A percentile compares a stretch with the other conserved stretches of the same genome.
phyloP scores from a whole-genome alignment of 78 protist genomes.

The Tieghemostelium lacteum region DNA sequence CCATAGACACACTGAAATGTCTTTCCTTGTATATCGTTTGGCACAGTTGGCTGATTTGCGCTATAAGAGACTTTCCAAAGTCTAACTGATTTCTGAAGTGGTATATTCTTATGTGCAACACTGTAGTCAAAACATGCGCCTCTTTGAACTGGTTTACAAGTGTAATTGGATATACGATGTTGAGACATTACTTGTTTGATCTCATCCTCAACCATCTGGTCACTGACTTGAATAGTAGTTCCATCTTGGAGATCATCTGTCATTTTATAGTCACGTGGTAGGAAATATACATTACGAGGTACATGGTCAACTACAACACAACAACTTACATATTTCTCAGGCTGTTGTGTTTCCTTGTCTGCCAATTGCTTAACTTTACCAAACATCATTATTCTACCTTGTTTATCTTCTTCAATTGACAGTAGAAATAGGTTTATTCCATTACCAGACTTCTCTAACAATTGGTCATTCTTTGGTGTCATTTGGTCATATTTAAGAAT shows the following conservation, averaged over 20 bases:
- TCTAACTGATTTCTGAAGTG: not conserved
- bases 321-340: conserved; percentile 2
- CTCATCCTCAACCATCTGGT: conserved; percentile 4
- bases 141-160: conserved; percentile 16
- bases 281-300: conserved; percentile 54
- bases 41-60: not conserved
- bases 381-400: conserved; percentile 53
- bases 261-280: conserved; percentile 61
- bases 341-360: not conserved
- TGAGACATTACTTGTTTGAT: not conserved
- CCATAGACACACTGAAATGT: conserved; percentile 88
- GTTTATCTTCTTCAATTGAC: conserved; percentile 31
- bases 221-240: conserved; percentile 28
- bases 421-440: conserved; percentile 40
- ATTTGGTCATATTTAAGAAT: not conserved
- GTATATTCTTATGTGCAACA: conserved; percentile 5
- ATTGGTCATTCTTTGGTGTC: not conserved
- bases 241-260: conserved; percentile 9
- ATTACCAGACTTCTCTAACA: not conserved
- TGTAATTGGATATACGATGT: conserved; percentile 4
- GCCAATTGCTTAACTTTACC: conserved; percentile 22
- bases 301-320: conserved; percentile 29
- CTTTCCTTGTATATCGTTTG: conserved; percentile 24
- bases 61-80: conserved; percentile 48
- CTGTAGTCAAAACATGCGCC: conserved; percentile 40